These are phyloP conservation scores for Daldinia childiae DNA, from an alignment of 495 filamentous ascomycete species.

Conservation along the genomic window DNA sequence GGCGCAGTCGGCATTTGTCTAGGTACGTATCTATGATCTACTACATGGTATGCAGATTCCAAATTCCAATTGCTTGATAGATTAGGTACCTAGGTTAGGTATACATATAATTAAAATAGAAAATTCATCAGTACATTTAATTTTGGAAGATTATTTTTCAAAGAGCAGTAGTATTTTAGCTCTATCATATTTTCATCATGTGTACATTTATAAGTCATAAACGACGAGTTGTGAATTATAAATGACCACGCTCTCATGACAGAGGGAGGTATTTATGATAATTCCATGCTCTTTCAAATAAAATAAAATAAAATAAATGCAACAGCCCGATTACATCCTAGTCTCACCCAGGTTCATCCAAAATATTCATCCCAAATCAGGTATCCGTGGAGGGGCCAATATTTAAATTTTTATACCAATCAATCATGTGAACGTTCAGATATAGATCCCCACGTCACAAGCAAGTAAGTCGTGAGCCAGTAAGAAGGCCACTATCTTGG, in stretches of 20 bases:
- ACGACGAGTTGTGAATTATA: neutral
- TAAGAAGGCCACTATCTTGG: conserved; percentile 2
- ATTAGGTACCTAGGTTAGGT: too few species aligned
- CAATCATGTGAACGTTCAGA: conserved; percentile 33
- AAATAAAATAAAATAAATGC: neutral
- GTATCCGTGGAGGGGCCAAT: conserved; percentile 21
- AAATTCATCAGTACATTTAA: too few species aligned
- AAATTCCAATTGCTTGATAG: neutral
- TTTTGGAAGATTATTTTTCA: too few species aligned
- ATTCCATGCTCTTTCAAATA: neutral
- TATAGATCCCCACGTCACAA: conserved; percentile 34
- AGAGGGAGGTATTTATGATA: neutral
- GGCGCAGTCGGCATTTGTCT: conserved; percentile 11
- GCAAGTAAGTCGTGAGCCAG: conserved; percentile 15
- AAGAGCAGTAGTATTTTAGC: neutral
- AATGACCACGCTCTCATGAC: neutral
- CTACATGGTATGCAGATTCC: neutral
- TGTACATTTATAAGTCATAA: neutral
- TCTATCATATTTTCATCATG: conserved; percentile 5
- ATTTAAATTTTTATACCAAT: conserved; percentile 22
- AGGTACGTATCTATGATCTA: neutral
- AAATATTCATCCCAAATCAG: conserved; percentile 27
- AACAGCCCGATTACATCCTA: neutral
- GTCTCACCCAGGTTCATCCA: conserved; percentile 23
- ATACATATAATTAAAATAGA: too few species aligned